phyloP scores from a whole-genome alignment of 1,284 basidiomycete species.

The Singerocomus inundabilis region DNA sequence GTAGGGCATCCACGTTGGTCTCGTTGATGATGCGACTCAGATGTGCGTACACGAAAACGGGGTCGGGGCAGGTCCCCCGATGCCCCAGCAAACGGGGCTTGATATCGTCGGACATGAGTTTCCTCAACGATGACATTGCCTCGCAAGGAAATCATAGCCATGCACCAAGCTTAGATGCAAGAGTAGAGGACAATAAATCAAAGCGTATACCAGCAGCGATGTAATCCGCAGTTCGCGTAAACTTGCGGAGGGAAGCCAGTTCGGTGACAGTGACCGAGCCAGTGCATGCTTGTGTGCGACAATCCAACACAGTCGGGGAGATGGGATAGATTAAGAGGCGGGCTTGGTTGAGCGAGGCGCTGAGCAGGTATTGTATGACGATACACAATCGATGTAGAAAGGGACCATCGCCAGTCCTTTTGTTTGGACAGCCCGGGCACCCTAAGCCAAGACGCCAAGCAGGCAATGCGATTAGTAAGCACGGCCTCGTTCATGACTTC shows the following conservation, averaged over 20 bases:
- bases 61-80: conserved; percentile 78
- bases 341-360: conserved; percentile 53
- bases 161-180: too few relatives aligned
- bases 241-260: conserved; percentile 49
- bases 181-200: too few relatives aligned
- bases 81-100: conserved; percentile 78
- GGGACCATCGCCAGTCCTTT: too few relatives aligned
- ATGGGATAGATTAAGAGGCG: conserved; percentile 59
- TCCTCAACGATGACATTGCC: conserved; percentile 69
- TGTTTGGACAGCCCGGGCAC: too few relatives aligned
- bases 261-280: conserved; percentile 45
- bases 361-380: conserved; percentile 55
- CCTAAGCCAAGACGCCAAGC: too few relatives aligned
- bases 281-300: conserved; percentile 43
- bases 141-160: conserved; percentile 81
- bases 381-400: neutral
- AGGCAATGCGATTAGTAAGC: too few relatives aligned
- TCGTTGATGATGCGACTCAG: conserved; percentile 73
- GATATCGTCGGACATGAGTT: conserved; percentile 64
- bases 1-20: conserved; percentile 58
- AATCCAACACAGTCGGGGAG: conserved; percentile 53
- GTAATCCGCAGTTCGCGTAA: conserved; percentile 61
- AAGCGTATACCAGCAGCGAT: conserved; percentile 67
- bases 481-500: too few relatives aligned
- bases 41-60: conserved; percentile 78